Evolutionary conservation across 306 rosid genomes (phyloP).

Genomic region (Sophora flavescens): DNA sequence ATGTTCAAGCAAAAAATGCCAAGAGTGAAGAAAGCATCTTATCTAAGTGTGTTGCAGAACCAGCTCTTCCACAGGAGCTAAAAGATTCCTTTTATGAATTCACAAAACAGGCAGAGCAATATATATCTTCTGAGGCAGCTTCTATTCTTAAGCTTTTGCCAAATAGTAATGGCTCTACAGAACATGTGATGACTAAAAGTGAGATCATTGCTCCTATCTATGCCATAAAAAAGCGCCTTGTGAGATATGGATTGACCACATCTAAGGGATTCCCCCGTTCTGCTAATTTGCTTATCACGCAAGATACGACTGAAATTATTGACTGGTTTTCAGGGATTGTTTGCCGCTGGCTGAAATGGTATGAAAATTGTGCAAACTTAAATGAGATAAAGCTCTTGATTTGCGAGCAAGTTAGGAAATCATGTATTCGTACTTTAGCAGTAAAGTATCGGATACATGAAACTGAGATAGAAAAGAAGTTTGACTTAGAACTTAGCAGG

Average conservation of each 20-base stretch:
- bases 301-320: constrained; percentile 72
- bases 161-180: constrained; percentile 53
- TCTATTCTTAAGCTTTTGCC: constrained; percentile 71
- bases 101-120: constrained; percentile 64
- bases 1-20: constrained; percentile 60
- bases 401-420: constrained; percentile 67
- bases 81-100: constrained; percentile 74
- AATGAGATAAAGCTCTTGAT: constrained; percentile 71
- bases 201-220: constrained; percentile 75
- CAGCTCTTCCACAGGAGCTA: constrained; percentile 79
- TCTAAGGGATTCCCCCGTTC: constrained; percentile 64
- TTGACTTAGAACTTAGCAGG: constrained; percentile 72
- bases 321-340: constrained; percentile 84
- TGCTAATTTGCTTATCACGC: constrained; percentile 69
- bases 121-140: constrained; percentile 78
- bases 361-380: constrained; percentile 63
- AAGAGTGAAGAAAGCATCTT: constrained; percentile 70
- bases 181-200: constrained; percentile 55
- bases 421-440: constrained; percentile 96
- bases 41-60: constrained; percentile 70
- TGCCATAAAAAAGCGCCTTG: constrained; percentile 67
- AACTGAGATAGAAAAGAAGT: constrained; percentile 70
- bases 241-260: constrained; percentile 76
- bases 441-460: constrained; percentile 78
- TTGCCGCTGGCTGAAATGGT: constrained; percentile 91